Base-by-base conservation (phyloP, 257 asterid genomes). In the Fraxinus americana region DNA sequence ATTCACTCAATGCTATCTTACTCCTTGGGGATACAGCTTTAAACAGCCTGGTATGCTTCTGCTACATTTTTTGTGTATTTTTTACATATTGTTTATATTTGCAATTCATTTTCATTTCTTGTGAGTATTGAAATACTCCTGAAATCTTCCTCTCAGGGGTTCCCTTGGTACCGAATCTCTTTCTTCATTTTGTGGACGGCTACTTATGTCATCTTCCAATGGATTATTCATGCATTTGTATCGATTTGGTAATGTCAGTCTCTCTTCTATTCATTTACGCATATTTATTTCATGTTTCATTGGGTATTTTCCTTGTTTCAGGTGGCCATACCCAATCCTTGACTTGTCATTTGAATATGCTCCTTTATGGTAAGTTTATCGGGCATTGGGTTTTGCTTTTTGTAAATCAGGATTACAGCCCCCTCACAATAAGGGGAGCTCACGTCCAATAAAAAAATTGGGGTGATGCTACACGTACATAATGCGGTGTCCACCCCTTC, bases 291-390 rank as follows among this genome's bases (percentile, higher is more conserved):
- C 70, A 71, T 80, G 39, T 73, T 54, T 68, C 69, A 27, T 71
- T 50, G 66, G 70, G 63, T 19, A 57, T 61, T 59, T 71, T 43
- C 45, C 79, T 67, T 78, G 23, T 81, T 85, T 82, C 81, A 95
- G 99, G 99, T 95, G 99, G 98, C 98, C 99, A 1, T 95, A 95
- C 87, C 99, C 99, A 68, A 86, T 91, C 82, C 97, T 95, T 78
- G 97, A 95, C 80, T 79, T 95, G 78, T 88, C 97, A 52, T 27
- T 27, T 14, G 35, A 78, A 36, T 78, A 77, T 72, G 87, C 97
- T 77, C 93, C 98, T 19, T 7, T 88, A 27, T 95, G 98, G 99
- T 93, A 83, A 61, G 97, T 82, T 52, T 66, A 67, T 59, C 72
- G 27, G 36, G 4, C 34, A 32, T 3, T 32, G 34, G 34, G 4